Evolutionary conservation across 805 yeast species (phyloP), one percentile per base, ranked within the genome.

Genomic region (Saccharomycopsis oosterbeekiorum): DNA sequence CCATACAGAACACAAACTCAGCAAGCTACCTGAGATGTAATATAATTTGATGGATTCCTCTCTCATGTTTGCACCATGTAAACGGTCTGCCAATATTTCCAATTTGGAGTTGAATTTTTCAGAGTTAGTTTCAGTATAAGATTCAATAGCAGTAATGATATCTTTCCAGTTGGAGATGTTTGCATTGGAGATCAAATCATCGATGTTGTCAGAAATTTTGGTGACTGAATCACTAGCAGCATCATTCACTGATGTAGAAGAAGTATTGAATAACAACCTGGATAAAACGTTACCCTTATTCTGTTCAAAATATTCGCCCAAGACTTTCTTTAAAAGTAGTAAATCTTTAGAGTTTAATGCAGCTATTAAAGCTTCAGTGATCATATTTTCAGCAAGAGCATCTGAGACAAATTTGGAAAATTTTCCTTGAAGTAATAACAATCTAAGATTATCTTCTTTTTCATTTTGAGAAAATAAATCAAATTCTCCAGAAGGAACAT

Each of bases 151-250:
- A 53, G 81, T 76, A n/a, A 91, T 89, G 66, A 88, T 84, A 53
- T 84, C 85, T 67, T 83, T 86, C 99, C 99, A 94, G 66, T 88
- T 84, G 3, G 78, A 68, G 47, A 92, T 84, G 68, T 88, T 87
- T 37, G 88, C 87, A 69, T 92, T 85, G 55, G 80, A 78, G 37
- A 91, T 94, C 64, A 94, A 71, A 70, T 93, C 98, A 37, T 74
- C 59, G 77, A 80, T 75, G 65, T 82, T 75, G 41, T 76, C 75
- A 11, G 42, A 21, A 4, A 17, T 3, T 17, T 21, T 17, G 6
- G 34, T 8, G 2, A 26, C 26, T 29, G 56, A 29, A 10, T 15
- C 55, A 29, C 24, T 29, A 15, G 57, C 55, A 42, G 36, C 12
- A 37, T 81, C 76, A 0, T 89, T 78, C 14, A 84, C 80, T 58